Conservation (phyloP, 805 yeast species). For the Ogataea ramenticola region DNA sequence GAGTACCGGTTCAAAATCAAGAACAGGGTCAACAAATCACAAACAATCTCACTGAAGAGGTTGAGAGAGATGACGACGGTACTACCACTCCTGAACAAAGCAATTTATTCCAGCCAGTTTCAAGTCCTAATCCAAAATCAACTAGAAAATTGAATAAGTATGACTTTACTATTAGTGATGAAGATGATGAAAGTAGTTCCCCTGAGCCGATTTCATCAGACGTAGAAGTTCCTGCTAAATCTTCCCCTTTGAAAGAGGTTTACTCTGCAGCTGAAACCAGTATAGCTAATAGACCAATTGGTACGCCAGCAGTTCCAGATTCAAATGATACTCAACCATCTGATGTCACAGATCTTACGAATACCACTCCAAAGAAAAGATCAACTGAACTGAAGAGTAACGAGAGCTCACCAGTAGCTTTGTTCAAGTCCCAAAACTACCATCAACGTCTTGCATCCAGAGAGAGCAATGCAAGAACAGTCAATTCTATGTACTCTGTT, state of each 20-base stretch:
- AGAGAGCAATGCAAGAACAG: not conserved
- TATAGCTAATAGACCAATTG: not conserved
- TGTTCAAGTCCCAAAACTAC: too few relatives aligned
- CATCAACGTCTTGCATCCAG: not conserved
- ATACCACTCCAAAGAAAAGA: not conserved
- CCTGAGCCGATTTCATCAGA: not conserved
- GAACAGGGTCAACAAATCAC: not conserved
- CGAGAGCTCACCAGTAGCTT: not conserved
- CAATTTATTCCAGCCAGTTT: conserved; percentile 7
- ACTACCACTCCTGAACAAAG: not conserved
- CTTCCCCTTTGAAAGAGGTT: conserved; percentile 1
- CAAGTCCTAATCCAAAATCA: not conserved
- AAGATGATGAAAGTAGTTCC: conserved; percentile 10
- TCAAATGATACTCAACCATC: not conserved
- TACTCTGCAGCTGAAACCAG: not conserved
- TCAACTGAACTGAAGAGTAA: too few relatives aligned
- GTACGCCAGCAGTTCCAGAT: not conserved
- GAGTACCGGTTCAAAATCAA: not conserved
- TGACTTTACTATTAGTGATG: conserved; percentile 19
- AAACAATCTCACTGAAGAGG: not conserved
- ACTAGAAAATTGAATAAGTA: conserved; percentile 20
- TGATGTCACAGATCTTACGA: not conserved
- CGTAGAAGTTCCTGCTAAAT: not conserved
- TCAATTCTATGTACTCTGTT: not conserved
- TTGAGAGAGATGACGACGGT: not conserved